Conservation (phyloP, 768 basidiomycete genomes). For the Clitopilus passeckerianus region DNA sequence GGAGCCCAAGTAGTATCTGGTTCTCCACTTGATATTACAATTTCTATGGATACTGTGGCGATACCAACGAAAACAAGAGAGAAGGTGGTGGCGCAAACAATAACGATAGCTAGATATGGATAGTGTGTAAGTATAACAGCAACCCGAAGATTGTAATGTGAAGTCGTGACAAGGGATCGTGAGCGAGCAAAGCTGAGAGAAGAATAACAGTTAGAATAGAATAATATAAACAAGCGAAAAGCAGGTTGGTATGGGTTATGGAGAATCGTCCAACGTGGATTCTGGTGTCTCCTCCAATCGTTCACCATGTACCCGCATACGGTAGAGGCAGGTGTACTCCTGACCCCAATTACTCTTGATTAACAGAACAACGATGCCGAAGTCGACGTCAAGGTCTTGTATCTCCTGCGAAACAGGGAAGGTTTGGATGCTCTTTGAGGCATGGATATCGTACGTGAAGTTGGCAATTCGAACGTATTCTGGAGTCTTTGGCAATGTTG, state of each 20-base stretch:
- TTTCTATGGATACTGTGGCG: background rate
- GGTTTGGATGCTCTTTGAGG: conserved; percentile 64
- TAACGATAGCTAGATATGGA: background rate
- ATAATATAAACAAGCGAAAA: conserved; percentile 3
- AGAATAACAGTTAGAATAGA: conserved; percentile 5
- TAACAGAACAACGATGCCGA: conserved; percentile 77
- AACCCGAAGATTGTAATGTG: background rate
- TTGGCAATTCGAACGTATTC: conserved; percentile 62
- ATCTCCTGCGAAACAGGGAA: conserved; percentile 73
- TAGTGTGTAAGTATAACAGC: background rate
- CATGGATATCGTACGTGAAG: conserved; percentile 61
- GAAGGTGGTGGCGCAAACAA: background rate
- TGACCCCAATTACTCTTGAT: conserved; percentile 87
- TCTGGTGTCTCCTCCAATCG: conserved; percentile 36
- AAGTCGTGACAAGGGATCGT: background rate
- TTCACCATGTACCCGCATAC: conserved; percentile 75
- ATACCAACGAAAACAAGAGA: background rate
- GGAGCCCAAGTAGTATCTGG: too few species aligned
- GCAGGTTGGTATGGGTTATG: background rate
- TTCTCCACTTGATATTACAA: background rate
- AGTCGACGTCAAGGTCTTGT: conserved; percentile 67
- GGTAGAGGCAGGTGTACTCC: conserved; percentile 84
- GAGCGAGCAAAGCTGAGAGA: conserved; percentile 1
- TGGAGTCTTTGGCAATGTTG: conserved; percentile 38
- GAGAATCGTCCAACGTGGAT: conserved; percentile 16